phyloP scores from a whole-genome alignment of 805 yeast species.

The Candida boidinii region DNA sequence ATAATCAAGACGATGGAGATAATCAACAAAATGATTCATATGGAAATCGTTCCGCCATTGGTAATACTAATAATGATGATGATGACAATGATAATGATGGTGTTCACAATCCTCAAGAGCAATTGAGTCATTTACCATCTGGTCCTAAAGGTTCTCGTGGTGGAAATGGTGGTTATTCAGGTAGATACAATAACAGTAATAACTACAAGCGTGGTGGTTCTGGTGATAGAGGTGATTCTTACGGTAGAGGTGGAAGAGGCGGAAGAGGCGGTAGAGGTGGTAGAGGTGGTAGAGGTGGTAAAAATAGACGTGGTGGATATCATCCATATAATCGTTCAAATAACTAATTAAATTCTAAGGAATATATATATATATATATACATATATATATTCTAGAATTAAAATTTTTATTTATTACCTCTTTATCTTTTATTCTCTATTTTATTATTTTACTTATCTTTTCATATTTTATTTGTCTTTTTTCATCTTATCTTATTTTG shows the following conservation, averaged over 20 bases:
- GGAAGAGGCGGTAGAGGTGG: slow-evolving; percentile 12
- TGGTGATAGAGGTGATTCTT: slow-evolving; percentile 7
- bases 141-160: slow-evolving; percentile 21
- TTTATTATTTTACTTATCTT: too few species aligned
- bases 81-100: slow-evolving; percentile 17
- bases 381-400: too few species aligned
- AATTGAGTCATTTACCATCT: slow-evolving; percentile 20
- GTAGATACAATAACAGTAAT: slow-evolving; percentile 14
- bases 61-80: slow-evolving; percentile 1
- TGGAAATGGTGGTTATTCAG: slow-evolving; percentile 1
- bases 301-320: slow-evolving; percentile 19
- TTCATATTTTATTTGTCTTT: too few species aligned
- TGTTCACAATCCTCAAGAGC: slow-evolving; percentile 28
- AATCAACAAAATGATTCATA: slow-evolving; percentile 1
- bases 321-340: slow-evolving; percentile 24
- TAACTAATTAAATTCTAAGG: too few species aligned
- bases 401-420: too few species aligned
- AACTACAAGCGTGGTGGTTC: slow-evolving; percentile 5
- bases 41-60: slow-evolving; percentile 1
- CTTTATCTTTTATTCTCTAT: too few species aligned
- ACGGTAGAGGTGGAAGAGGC: slow-evolving; percentile 9
- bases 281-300: slow-evolving; percentile 7
- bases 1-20: slow-evolving; percentile 1
- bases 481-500: too few species aligned
- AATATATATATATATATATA: too few species aligned